Base-by-base conservation (phyloP, 805 yeast genomes). In the Monosporozyma yasuniensis region DNA sequence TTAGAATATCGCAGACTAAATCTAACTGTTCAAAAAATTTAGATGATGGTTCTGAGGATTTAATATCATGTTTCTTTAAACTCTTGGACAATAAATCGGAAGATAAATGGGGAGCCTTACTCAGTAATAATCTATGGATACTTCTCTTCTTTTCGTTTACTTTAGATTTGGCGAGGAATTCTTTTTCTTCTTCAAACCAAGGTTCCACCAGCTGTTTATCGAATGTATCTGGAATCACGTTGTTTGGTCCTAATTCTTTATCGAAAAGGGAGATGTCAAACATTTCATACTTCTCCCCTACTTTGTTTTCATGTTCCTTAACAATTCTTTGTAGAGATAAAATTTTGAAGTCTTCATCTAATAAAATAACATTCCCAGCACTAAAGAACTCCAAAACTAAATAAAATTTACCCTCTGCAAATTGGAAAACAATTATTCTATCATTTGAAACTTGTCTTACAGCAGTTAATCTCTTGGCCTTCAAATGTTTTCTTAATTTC, bases 351-450 rank as follows among this genome's bases (percentile, higher is more conserved):
- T 82, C 76, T 27, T 79, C 75, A 64, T 91, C 95, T 53, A 91
- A 72, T 19, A 91, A 72, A 18, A 91, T 71, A 49, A 91, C 78
- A 62, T 91, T 91, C 25, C 99, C 99, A 2, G 96, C 96, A 62
- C 96, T 86, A 70, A 90, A 91, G 60, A 91, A 91, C 66, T 91
- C 99, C 48, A 91, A 67, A 0, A 87, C 96, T 55, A 91, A 69
- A 57, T 85, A 83, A 60, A 70, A 81, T 47, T 78, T 59, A 2
- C 96, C 96, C 59, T 87, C 96, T 43, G 90, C 81, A 67, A 91
- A 91, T 52, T 87, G 81, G 43, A 91, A 66, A 0, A 89, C 95
- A 42, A 87, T 71, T n/a, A 87, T 79, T 65, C 98, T 76, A 62
- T 89, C 96, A 59, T 81, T 78, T 0, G 81, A 83, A 4, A 91